phyloP scores from a whole-genome alignment of 78 protist genomes.

The Speleostelium caveatum region DNA sequence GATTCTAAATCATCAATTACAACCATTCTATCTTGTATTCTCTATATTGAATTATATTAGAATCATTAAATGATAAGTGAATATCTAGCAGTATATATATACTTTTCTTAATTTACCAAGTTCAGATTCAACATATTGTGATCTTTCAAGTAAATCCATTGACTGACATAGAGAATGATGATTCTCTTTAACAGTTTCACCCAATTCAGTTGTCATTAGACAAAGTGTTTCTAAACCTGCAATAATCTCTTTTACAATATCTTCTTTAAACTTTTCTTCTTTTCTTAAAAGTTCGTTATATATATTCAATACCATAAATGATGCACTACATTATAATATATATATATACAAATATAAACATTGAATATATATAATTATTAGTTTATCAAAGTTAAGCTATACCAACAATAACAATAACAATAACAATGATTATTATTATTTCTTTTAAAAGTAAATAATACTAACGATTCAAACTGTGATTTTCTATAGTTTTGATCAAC shows the following conservation, averaged over 20 bases:
- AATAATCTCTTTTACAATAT: slow-evolving; percentile 56
- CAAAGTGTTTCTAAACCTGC: slow-evolving; percentile 60
- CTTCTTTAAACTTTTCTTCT: slow-evolving; percentile 66
- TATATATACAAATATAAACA: no score
- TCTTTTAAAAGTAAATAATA: neutral
- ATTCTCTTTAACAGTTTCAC: slow-evolving; percentile 72
- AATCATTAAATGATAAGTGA: neutral
- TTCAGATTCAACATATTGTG: slow-evolving; percentile 37
- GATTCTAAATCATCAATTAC: slow-evolving; percentile 60
- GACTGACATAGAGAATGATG: slow-evolving; percentile 15
- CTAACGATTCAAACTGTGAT: slow-evolving; percentile 33
- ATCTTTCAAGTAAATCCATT: slow-evolving; percentile 49
- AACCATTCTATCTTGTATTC: slow-evolving; percentile 64
- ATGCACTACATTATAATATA: neutral
- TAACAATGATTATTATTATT: neutral
- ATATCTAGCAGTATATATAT: neutral
- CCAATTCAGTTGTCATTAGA: slow-evolving; percentile 73
- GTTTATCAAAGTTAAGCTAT: no score
- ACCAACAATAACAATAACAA: no score
- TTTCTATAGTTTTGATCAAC: slow-evolving; percentile 47
- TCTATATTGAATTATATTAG: neutral
- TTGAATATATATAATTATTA: no score
- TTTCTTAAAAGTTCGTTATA: slow-evolving; percentile 38
- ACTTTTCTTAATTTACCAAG: slow-evolving; percentile 40
- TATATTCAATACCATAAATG: slow-evolving; percentile 17